Conservation (phyloP, 148 eudicot genomes). For the Fagopyrum tataricum region DNA sequence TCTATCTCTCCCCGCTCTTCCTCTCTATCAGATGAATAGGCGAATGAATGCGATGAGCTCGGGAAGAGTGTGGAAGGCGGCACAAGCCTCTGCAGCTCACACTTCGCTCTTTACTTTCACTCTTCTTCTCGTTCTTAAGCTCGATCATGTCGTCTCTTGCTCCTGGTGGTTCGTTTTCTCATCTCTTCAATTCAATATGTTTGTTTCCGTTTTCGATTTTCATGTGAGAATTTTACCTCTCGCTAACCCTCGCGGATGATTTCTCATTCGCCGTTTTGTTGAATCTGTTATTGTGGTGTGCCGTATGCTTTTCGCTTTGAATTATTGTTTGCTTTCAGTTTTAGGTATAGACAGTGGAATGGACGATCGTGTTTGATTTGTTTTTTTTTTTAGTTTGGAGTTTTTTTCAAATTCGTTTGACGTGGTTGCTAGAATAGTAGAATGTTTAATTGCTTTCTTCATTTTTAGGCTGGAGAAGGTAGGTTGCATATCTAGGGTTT, state of each 20-base stretch:
- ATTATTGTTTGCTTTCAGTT: not conserved
- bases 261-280: not conserved
- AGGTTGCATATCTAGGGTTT: not conserved
- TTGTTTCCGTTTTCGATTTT: not conserved
- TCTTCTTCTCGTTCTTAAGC: slow-evolving; percentile 62
- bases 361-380: no score
- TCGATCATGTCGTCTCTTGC: slow-evolving; percentile 41
- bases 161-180: slow-evolving; percentile 73
- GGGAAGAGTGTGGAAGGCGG: slow-evolving; percentile 64
- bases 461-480: not conserved
- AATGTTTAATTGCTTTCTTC: not conserved
- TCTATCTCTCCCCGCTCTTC: not conserved
- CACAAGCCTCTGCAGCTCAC: slow-evolving; percentile 56
- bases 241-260: no score
- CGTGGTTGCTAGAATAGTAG: not conserved
- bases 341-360: not conserved
- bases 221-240: no score
- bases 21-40: not conserved
- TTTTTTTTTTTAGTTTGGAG: not conserved
- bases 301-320: not conserved
- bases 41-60: slow-evolving; percentile 58
- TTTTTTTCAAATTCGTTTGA: not conserved
- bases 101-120: slow-evolving; percentile 53
- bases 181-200: not conserved
- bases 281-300: not conserved